Evolutionary conservation across 108 stramenopile genomes (phyloP).

Genomic region (Tribonema minus): DNA sequence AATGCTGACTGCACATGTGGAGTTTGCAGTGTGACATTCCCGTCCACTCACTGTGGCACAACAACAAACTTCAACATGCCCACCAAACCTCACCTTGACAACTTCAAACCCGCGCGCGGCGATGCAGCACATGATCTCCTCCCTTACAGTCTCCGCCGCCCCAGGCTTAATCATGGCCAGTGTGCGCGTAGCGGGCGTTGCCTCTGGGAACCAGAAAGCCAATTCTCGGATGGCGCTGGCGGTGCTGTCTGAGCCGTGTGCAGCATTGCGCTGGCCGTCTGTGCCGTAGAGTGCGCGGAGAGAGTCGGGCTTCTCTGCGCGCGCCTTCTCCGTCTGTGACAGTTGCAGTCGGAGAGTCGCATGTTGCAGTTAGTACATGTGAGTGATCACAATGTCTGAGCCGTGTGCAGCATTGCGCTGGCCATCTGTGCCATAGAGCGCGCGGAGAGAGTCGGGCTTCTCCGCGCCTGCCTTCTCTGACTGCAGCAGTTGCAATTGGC

Average conservation of each 20-base stretch:
- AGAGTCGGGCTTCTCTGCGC: neutral
- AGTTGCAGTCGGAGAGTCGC: no score
- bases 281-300: slow-evolving; percentile 49
- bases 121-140: no score
- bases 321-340: no score
- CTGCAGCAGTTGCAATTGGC: no score
- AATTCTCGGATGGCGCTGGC: slow-evolving; percentile 33
- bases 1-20: no score
- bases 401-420: slow-evolving; percentile 48
- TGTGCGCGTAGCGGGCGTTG: no score
- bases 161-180: slow-evolving; percentile 22
- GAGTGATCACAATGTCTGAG: slow-evolving; percentile 24
- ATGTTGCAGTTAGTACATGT: slow-evolving; percentile 30
- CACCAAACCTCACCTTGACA: no score
- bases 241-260: slow-evolving; percentile 44
- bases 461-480: slow-evolving; percentile 1
- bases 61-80: no score
- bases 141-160: no score
- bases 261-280: slow-evolving; percentile 40
- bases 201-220: slow-evolving; percentile 37
- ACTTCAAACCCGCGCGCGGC: no score
- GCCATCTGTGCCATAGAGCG: slow-evolving; percentile 46
- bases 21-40: no score
- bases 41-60: no score
- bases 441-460: slow-evolving; percentile 26